Percentiles rank a stretch among this genome's conserved stretches.
phyloP scores from a whole-genome alignment of 129 eudicot species.

The Pulicaria dysenterica region DNA sequence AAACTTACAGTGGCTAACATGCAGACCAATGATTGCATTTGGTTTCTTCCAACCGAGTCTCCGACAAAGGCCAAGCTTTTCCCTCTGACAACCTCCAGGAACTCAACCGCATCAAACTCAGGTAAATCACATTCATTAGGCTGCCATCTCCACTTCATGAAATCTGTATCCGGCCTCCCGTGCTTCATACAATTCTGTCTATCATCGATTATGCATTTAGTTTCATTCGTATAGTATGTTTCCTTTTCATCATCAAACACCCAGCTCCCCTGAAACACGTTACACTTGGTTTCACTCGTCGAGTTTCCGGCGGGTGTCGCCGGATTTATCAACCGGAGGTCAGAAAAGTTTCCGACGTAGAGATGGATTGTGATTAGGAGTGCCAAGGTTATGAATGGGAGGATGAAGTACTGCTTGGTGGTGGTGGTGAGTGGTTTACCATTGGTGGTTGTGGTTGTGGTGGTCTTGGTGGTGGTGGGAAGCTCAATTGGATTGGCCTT shows the following conservation, averaged over 20 bases:
- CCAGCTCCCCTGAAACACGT: slow-evolving; percentile 58
- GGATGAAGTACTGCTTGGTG: slow-evolving; percentile 31
- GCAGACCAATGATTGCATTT: slow-evolving; percentile 72
- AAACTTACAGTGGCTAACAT: slow-evolving; percentile 61
- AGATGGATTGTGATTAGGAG: slow-evolving; percentile 45
- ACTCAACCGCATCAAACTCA: slow-evolving; percentile 53
- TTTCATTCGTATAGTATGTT: slow-evolving; percentile 55
- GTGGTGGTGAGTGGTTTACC: slow-evolving; percentile 35
- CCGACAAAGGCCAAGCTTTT: slow-evolving; percentile 62
- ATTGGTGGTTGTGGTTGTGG: slow-evolving; percentile 24
- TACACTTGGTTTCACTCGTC: slow-evolving; percentile 37
- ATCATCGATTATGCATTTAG: slow-evolving; percentile 50
- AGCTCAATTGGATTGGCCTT: slow-evolving; percentile 48
- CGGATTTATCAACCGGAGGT: slow-evolving; percentile 5
- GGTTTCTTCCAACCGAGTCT: slow-evolving; percentile 68
- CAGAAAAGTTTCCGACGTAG: slow-evolving; percentile 28
- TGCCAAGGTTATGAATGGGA: slow-evolving; percentile 39
- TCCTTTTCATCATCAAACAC: slow-evolving; percentile 44
- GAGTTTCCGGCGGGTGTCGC: slow-evolving; percentile 11
- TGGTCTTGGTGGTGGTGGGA: slow-evolving; percentile 33
- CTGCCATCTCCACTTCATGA: slow-evolving; percentile 69
- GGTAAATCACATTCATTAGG: slow-evolving; percentile 64
- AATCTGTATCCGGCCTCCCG: slow-evolving; percentile 62
- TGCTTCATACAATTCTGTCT: slow-evolving; percentile 67
- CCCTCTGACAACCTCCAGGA: slow-evolving; percentile 60